phyloP scores from a whole-genome alignment of 495 filamentous ascomycete genomes.

The Penicillium crystallinum region DNA sequence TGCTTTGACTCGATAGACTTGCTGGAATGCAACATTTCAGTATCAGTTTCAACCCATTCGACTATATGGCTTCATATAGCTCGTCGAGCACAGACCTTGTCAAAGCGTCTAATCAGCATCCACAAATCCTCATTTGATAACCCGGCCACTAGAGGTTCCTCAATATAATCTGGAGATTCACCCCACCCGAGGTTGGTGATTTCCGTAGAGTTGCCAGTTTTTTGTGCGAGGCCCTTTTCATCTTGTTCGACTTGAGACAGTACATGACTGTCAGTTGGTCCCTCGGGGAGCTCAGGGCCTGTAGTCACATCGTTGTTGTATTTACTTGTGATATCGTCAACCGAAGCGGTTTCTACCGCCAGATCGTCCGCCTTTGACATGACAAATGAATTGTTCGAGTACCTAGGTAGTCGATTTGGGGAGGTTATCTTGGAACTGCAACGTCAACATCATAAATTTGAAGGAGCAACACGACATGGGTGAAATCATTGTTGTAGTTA shows the following conservation, averaged over 20 bases:
- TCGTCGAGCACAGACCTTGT: conserved; percentile 9
- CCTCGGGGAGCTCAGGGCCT: conserved; percentile 5
- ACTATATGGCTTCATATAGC: neutral
- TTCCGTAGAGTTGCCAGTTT: conserved; percentile 38
- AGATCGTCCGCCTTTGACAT: neutral
- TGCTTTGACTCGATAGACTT: conserved; percentile 84
- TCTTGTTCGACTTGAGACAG: conserved; percentile 41
- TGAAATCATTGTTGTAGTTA: neutral
- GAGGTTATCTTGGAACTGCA: neutral
- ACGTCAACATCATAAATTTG: neutral
- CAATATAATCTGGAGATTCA: conserved; percentile 51
- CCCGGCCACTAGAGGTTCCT: conserved; percentile 61
- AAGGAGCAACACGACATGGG: neutral
- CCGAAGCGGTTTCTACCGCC: neutral
- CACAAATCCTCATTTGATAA: conserved; percentile 75
- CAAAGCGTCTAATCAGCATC: conserved; percentile 51
- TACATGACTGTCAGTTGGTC: conserved; percentile 46
- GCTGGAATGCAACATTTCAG: conserved; percentile 40
- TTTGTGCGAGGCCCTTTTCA: conserved; percentile 47
- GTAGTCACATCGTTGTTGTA: neutral
- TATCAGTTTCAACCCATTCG: neutral
- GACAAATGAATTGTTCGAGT: too few species aligned
- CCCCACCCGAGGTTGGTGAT: conserved; percentile 73
- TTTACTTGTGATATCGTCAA: neutral
- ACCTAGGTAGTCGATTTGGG: neutral